Conservation (phyloP, 2,329 filamentous ascomycete genomes). For the Hypoxylon sp. region DNA sequence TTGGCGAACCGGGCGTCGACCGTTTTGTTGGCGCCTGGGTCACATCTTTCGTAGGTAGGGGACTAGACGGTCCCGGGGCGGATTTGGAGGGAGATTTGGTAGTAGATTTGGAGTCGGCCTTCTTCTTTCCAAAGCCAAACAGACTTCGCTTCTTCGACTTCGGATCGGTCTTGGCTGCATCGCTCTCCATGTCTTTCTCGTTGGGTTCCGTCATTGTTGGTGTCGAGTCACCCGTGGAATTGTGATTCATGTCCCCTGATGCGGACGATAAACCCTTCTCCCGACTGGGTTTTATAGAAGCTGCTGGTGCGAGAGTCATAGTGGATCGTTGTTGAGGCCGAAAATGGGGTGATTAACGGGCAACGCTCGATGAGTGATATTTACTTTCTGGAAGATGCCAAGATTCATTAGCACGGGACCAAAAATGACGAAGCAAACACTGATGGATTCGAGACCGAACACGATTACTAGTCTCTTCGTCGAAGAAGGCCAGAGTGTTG, state of each 20-base stretch:
- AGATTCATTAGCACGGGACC: constrained; percentile 48
- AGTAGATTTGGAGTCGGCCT: constrained; percentile 60
- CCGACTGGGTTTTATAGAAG: constrained; percentile 48
- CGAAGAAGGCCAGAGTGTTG: constrained; percentile 1
- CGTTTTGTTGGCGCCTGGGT: constrained; percentile 55
- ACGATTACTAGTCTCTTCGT: constrained; percentile 6
- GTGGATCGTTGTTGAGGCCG: constrained; percentile 23
- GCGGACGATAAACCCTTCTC: constrained; percentile 48
- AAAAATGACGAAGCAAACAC: constrained; percentile 38
- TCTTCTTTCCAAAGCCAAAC: constrained; percentile 74
- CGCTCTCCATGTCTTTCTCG: constrained; percentile 48
- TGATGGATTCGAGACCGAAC: constrained; percentile 13
- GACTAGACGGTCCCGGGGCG: constrained; percentile 53
- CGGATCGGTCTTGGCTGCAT: constrained; percentile 53
- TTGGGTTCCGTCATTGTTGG: constrained; percentile 50
- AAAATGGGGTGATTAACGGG: constrained; percentile 44
- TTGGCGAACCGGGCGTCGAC: constrained; percentile 59
- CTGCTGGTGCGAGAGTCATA: constrained; percentile 53
- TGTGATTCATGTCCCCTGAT: constrained; percentile 42
- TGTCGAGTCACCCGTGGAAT: constrained; percentile 51
- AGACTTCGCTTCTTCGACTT: constrained; percentile 68
- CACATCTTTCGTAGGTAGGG: constrained; percentile 51
- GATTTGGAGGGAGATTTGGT: constrained; percentile 52
- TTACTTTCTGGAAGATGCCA: constrained; percentile 44
- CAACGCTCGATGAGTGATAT: constrained; percentile 39